Conservation (phyloP, 1,284 basidiomycete genomes). For the Leccinum pallidistipes region DNA sequence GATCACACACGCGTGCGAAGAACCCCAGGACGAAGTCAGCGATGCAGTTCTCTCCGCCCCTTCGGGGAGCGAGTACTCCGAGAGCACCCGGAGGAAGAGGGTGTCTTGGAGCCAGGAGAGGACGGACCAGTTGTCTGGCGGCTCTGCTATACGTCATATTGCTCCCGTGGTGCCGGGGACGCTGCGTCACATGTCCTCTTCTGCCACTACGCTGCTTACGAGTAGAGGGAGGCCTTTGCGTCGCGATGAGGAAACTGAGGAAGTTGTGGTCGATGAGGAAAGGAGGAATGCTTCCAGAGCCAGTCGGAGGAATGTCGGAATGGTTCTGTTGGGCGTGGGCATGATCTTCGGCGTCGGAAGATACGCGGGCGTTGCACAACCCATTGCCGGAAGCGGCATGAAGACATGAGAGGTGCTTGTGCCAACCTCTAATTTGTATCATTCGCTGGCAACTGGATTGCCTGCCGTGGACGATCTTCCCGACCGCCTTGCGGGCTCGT, state of each 20-base stretch:
- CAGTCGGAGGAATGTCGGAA: conserved; percentile 60
- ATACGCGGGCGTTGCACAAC: conserved; percentile 37
- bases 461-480: conserved; percentile 6
- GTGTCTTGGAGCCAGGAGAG: conserved; percentile 71
- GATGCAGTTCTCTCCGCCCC: conserved; percentile 55
- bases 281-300: conserved; percentile 52
- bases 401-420: conserved; percentile 36
- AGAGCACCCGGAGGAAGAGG: conserved; percentile 54
- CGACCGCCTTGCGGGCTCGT: background rate
- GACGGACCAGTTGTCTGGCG: conserved; percentile 38
- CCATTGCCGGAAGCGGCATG: conserved; percentile 25
- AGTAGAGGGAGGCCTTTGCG: conserved; percentile 49
- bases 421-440: conserved; percentile 25
- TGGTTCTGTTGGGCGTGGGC: conserved; percentile 74
- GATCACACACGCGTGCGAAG: conserved; percentile 20
- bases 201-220: conserved; percentile 26
- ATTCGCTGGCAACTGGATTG: conserved; percentile 4
- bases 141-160: conserved; percentile 38
- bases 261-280: conserved; percentile 29
- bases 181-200: conserved; percentile 32
- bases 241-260: conserved; percentile 35
- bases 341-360: conserved; percentile 66
- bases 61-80: conserved; percentile 72
- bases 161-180: conserved; percentile 33
- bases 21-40: conserved; percentile 51